These are phyloP conservation scores for Sarcodon aspratus DNA, from an alignment of 768 basidiomycete species.

Conservation along the genomic window DNA sequence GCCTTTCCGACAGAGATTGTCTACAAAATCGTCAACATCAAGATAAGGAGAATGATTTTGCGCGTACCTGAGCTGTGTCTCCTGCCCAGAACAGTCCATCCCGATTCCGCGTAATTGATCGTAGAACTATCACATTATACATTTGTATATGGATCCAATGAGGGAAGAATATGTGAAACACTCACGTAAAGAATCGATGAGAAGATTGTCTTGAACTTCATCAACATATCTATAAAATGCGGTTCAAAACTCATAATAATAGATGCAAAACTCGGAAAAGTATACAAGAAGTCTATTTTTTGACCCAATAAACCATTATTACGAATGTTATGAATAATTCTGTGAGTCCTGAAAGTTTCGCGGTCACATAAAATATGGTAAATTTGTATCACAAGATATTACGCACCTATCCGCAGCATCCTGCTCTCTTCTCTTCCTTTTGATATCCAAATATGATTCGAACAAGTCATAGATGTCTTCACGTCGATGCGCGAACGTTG, in stretches of 20 bases:
- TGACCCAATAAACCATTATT: slow-evolving; percentile 21
- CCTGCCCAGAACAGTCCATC: slow-evolving; percentile 74
- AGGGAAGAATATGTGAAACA: not conserved
- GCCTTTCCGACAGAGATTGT: slow-evolving; percentile 63
- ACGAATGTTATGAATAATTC: slow-evolving; percentile 28
- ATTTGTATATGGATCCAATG: not conserved
- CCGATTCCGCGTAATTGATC: slow-evolving; percentile 47
- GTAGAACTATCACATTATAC: slow-evolving; percentile 32
- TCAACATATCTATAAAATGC: slow-evolving; percentile 48
- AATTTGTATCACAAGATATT: not conserved
- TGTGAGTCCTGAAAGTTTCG: slow-evolving; percentile 33
- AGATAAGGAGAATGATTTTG: not conserved
- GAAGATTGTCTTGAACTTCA: slow-evolving; percentile 54
- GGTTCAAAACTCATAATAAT: not conserved
- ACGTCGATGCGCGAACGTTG: slow-evolving; percentile 41
- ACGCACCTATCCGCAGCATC: slow-evolving; percentile 52
- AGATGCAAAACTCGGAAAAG: slow-evolving; percentile 1
- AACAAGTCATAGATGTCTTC: slow-evolving; percentile 42
- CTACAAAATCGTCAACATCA: not conserved
- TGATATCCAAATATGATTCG: slow-evolving; percentile 35
- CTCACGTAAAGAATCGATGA: slow-evolving; percentile 52
- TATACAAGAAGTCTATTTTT: slow-evolving; percentile 45
- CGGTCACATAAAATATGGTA: not conserved
- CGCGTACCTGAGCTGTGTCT: slow-evolving; percentile 47
- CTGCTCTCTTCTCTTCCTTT: slow-evolving; percentile 29